Conservation (phyloP, 805 yeast species). For the Cyberlindnera petersonii region DNA sequence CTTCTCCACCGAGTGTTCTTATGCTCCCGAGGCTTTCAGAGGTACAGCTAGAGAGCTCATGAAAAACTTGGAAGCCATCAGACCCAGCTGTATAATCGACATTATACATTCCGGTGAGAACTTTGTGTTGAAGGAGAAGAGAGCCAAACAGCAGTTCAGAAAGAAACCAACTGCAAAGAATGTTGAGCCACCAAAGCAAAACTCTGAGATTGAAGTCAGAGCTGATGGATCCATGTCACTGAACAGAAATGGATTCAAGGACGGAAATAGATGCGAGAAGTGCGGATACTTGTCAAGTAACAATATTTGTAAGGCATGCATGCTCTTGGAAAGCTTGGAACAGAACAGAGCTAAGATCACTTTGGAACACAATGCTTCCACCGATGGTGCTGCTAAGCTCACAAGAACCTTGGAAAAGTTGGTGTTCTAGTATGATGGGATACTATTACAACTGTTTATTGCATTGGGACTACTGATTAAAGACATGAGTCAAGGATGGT, state of each 20-base stretch:
- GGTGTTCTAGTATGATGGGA: conserved; percentile 41
- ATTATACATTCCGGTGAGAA: conserved; percentile 93
- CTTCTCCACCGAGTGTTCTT: conserved; percentile 95
- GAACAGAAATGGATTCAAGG: conserved; percentile 36
- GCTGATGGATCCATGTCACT: conserved; percentile 61
- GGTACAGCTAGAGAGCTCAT: conserved; percentile 94
- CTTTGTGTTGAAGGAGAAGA: conserved; percentile 59
- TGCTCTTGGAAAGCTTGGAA: conserved; percentile 79
- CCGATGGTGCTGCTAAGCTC: conserved; percentile 61
- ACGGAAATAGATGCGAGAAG: conserved; percentile 75
- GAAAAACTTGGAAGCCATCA: conserved; percentile 82
- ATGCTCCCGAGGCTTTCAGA: conserved; percentile 97
- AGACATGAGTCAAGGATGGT: no score
- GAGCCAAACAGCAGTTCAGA: conserved; percentile 34
- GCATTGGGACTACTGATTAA: no score
- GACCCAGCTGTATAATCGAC: conserved; percentile 93
- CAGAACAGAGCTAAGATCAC: conserved; percentile 62
- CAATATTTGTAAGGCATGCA: conserved; percentile 88
- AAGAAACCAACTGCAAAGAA: conserved; percentile 13
- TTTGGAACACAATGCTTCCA: conserved; percentile 48
- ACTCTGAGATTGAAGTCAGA: conserved; percentile 46
- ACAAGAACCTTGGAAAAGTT: conserved; percentile 61
- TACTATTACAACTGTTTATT: no score
- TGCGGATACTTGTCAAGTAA: conserved; percentile 94
- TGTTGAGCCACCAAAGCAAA: conserved; percentile 3